Evolutionary conservation across 345 rosid species (phyloP).

Genomic region (Pugionium cornutum): DNA sequence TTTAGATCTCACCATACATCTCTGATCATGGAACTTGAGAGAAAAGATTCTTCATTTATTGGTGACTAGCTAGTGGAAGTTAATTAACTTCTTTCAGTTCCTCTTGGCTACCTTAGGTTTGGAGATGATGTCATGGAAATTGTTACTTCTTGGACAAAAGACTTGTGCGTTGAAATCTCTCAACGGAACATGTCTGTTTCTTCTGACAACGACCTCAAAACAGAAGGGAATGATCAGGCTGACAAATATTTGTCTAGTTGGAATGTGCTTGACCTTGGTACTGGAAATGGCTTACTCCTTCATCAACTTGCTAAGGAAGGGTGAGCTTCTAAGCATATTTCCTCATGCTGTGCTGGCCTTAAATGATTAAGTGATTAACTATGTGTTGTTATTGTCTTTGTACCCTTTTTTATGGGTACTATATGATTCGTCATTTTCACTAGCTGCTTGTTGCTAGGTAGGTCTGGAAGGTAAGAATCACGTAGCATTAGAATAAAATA

Average conservation of each 20-base stretch:
- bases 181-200: slow-evolving; percentile 49
- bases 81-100: slow-evolving; percentile 16
- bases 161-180: slow-evolving; percentile 66
- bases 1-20: slow-evolving; percentile 15
- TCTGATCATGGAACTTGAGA: slow-evolving; percentile 16
- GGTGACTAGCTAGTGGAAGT: not conserved
- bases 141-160: slow-evolving; percentile 88
- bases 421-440: not conserved
- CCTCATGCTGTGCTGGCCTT: slow-evolving; percentile 40
- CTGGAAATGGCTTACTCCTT: slow-evolving; percentile 95
- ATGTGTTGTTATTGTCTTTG: not conserved
- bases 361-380: slow-evolving; percentile 15
- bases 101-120: slow-evolving; percentile 54
- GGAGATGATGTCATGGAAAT: slow-evolving; percentile 92
- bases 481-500: not conserved
- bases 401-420: not conserved
- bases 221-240: slow-evolving; percentile 53
- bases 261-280: slow-evolving; percentile 97
- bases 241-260: slow-evolving; percentile 67
- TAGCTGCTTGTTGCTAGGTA: not conserved
- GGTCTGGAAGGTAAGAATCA: slow-evolving; percentile 6
- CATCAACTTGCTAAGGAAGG: slow-evolving; percentile 95
- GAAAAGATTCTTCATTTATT: slow-evolving; percentile 8
- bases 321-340: slow-evolving; percentile 51
- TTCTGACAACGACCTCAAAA: slow-evolving; percentile 22